Evolutionary conservation across 2,329 filamentous ascomycete genomes (phyloP), one percentile per base, ranked within the genome.

Genomic region (Scortechinia acanthostroma): DNA sequence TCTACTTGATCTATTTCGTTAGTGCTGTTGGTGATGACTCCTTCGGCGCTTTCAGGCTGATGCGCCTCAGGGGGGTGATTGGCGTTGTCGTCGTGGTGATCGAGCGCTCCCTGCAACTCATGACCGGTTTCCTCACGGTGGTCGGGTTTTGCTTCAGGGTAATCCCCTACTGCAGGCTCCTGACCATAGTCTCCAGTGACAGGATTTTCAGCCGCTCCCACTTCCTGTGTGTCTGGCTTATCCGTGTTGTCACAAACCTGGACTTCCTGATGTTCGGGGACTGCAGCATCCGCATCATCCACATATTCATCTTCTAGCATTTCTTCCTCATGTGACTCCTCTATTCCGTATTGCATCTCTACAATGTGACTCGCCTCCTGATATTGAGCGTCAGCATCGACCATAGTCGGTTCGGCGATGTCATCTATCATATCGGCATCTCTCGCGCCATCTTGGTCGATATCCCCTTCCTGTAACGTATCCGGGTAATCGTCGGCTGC

Each of bases 391-490:
- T 40, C 35, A 6, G 35, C 35, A 19, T 40, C 35, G 17, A 40
- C 35, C 35, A 40, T 40, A 6, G 35, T 6, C 10, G 10, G 10
- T 19, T 40, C 35, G 6, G 35, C 10, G 17, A 19, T 6, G 17
- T 40, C 35, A 19, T 40, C 35, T 19, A 40, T 19, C 35, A 40
- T 40, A 40, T 40, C 35, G 6, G 35, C 35, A 19, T 40, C 35
- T 6, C 20, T 19, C 10, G 35, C 17, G 14, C 10, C 10, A 19
- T 40, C 35, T 10, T 19, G 10, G 35, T 13, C 6, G 35, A 10
- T 15, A 6, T 13, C 10, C 6, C 6, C 6, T 6, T 10, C 10
- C 13, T 10, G 6, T 6, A 17, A 40, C 6, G 6, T 19, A 19
- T 40, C 17, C 10, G 17, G 17, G 20, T 13, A 19, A 19, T 40